Evolutionary conservation across 1,284 basidiomycete species (phyloP).

Genomic region (Moesziomyces sp.): DNA sequence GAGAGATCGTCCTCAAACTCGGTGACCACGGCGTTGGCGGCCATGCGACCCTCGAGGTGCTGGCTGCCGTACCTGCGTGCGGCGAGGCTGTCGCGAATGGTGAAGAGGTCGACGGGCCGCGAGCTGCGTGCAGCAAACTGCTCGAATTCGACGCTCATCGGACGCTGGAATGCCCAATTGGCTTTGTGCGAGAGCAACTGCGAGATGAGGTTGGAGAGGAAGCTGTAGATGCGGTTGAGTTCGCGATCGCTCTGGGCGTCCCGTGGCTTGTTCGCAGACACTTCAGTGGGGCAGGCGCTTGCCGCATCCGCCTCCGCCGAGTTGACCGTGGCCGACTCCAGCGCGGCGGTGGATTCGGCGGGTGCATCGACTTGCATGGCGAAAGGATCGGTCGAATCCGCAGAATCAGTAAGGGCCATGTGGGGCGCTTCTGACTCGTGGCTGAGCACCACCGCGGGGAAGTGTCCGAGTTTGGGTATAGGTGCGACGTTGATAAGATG

Average conservation of each 20-base stretch:
- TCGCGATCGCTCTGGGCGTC: constrained; percentile 21
- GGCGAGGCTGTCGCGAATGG: constrained; percentile 38
- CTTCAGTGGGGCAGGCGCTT: not conserved
- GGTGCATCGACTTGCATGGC: not conserved
- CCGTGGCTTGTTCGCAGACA: constrained; percentile 4
- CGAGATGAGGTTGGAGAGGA: constrained; percentile 39
- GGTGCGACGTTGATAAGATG: constrained; percentile 7
- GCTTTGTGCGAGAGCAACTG: constrained; percentile 45
- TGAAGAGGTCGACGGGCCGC: constrained; percentile 43
- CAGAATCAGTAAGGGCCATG: not conserved
- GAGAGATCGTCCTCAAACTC: constrained; percentile 49
- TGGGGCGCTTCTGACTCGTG: not conserved
- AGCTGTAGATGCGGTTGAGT: constrained; percentile 38
- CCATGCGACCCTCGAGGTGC: constrained; percentile 33
- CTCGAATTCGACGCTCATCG: constrained; percentile 38
- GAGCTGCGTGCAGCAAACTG: constrained; percentile 41
- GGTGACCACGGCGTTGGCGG: constrained; percentile 43
- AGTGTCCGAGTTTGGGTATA: constrained; percentile 15
- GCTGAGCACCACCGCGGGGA: not conserved
- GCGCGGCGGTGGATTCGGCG: not conserved
- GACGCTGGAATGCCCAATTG: constrained; percentile 42
- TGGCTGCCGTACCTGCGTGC: constrained; percentile 40
- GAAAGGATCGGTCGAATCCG: not conserved
- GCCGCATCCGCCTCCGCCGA: not conserved
- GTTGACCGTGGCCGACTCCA: not conserved